phyloP scores from a whole-genome alignment of 1,139 yeast species.

The Spathaspora jeffriesii region DNA sequence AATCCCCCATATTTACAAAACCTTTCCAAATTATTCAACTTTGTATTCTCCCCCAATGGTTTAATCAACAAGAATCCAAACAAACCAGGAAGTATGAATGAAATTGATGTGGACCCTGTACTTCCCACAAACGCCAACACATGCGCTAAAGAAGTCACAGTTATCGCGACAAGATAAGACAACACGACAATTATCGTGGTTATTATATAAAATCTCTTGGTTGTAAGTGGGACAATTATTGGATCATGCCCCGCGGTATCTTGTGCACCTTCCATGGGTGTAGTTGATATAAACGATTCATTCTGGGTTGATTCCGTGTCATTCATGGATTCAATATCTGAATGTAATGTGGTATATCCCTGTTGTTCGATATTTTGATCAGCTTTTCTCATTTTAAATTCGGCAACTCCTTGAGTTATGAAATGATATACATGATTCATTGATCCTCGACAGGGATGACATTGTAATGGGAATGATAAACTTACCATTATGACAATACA shows the following conservation, averaged over 20 bases:
- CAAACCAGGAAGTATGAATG: slow-evolving; percentile 89
- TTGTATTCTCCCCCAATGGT: slow-evolving; percentile 36
- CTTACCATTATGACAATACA: slow-evolving; percentile 72
- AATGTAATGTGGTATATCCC: slow-evolving; percentile 19
- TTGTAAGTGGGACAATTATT: slow-evolving; percentile 52
- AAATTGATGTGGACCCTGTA: slow-evolving; percentile 92
- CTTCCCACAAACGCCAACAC: slow-evolving; percentile 94
- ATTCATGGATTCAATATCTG: slow-evolving; percentile 22
- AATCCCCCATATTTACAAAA: slow-evolving; percentile 60
- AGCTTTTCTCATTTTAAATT: slow-evolving; percentile 14
- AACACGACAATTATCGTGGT: slow-evolving; percentile 62
- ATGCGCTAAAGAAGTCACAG: slow-evolving; percentile 77
- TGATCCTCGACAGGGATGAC: slow-evolving; percentile 79
- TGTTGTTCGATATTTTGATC: slow-evolving; percentile 4
- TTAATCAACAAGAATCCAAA: slow-evolving; percentile 74
- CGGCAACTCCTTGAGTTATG: slow-evolving; percentile 31
- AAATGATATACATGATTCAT: slow-evolving; percentile 67
- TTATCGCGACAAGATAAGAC: slow-evolving; percentile 74
- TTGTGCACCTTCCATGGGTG: slow-evolving; percentile 52
- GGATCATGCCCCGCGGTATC: slow-evolving; percentile 53
- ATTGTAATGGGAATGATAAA: slow-evolving; percentile 71
- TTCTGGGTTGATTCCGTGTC: slow-evolving; percentile 18
- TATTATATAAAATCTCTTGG: slow-evolving; percentile 57
- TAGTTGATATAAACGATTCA: slow-evolving; percentile 44
- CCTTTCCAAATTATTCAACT: slow-evolving; percentile 38